Percentiles rank a stretch among this genome's conserved stretches.
Evolutionary conservation across 2,329 filamentous ascomycete genomes (phyloP).

Genomic region (Sporothrix phasma): DNA sequence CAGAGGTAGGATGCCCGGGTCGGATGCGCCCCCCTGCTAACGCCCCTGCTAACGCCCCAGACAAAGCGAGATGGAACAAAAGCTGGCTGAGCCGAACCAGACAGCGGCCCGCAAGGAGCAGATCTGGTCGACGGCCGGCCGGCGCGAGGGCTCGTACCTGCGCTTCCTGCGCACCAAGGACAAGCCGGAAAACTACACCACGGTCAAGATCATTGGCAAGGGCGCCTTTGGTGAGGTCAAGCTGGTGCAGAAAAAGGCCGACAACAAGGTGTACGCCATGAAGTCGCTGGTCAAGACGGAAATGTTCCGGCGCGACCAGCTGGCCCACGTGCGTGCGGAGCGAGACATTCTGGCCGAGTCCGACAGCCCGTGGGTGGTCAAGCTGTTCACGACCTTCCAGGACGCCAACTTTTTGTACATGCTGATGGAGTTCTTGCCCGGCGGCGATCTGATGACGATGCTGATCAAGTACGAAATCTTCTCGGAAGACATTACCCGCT

Average conservation of each 20-base stretch:
- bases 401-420: conserved; percentile 95
- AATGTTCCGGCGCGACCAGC: conserved; percentile 99
- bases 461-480: conserved; percentile 99
- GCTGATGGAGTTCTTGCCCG: conserved; percentile 98
- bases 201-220: conserved; percentile 97
- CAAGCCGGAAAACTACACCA: conserved; percentile 87
- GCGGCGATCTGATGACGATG: conserved; percentile 99
- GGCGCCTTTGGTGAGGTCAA: conserved; percentile 98
- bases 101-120: conserved; percentile 69
- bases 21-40: too few relatives aligned
- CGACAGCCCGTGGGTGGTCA: conserved; percentile 99
- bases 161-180: conserved; percentile 91
- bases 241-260: conserved; percentile 89
- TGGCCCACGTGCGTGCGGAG: conserved; percentile 94
- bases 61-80: conserved; percentile 83
- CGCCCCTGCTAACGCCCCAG: conserved; percentile 33
- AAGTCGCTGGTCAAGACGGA: conserved; percentile 98
- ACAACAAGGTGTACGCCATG: conserved; percentile 95
- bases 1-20: conserved; percentile 51
- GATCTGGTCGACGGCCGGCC: conserved; percentile 73
- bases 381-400: conserved; percentile 96
- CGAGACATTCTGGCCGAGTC: conserved; percentile 96
- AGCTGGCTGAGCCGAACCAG: conserved; percentile 67
- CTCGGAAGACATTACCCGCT: conserved; percentile 94
- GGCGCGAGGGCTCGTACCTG: conserved; percentile 84